Evolutionary conservation across 495 filamentous ascomycete species (phyloP), one percentile per base, ranked within the genome.

Genomic region (Chaetomium tenue): DNA sequence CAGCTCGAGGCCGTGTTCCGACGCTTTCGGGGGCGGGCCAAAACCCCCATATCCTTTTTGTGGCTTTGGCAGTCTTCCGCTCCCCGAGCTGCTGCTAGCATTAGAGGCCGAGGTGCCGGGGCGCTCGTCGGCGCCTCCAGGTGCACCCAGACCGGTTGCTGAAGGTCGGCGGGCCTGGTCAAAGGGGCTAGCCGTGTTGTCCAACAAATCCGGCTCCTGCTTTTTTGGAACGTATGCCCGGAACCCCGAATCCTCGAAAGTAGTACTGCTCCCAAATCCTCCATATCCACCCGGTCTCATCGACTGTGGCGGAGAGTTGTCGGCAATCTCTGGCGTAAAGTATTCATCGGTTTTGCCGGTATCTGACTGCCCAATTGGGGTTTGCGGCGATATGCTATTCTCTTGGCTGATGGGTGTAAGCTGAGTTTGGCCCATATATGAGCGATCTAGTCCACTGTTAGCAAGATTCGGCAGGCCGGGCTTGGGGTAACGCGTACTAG

Each of bases 381-480:
- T 85, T 66, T 82, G 77, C 1, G 86, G 89, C 40, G 87, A 90
- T 59, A 68, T 75, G 40, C 77, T 83, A 62, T 78, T 84, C 26
- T 82, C 83, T 42, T 80, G 75, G 71, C 85, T 90, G 65, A 82
- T 81, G 50, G 86, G 86, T 5, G 86, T 88, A 25, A 85, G 76
- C 75, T 88, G 78, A 66, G 81, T 84, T 55, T 81, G 79, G 47
- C 75, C 79, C 46, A 83, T 70, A 63, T 85, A 91, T 37, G 85
- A 78, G 63, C 81, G 82, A 75, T 92, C 90, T 92, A 56, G 23
- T 51, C 23, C 23, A 42, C 37, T 20, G 74, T 81, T 65, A 79
- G 77, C 65, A 15, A 16, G 16, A 11, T 25, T 47, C 57, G 5
- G 42, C 33, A 66, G 39, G 50, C 23, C n/a, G 44, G 39, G 55